These are phyloP conservation scores for Leishmania amazonensis DNA, from an alignment of 208 protist species.

Conservation along the genomic window DNA sequence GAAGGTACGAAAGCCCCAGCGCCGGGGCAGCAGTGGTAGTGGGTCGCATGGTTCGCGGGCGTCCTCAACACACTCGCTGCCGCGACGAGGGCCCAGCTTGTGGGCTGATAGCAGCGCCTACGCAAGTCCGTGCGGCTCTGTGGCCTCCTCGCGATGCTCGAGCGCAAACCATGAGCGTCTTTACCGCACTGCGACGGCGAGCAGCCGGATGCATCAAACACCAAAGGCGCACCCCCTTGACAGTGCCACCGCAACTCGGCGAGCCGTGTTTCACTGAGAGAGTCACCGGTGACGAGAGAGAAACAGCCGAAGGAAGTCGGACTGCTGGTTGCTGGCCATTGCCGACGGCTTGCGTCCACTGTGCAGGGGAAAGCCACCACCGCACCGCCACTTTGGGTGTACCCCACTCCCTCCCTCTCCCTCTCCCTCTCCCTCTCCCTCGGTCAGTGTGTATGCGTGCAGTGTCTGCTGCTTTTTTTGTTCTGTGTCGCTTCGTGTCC, in stretches of 20 bases:
- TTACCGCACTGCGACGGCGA: constrained; percentile 69
- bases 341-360: neutral
- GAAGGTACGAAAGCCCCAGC: constrained; percentile 4
- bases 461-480: neutral
- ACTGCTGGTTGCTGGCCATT: neutral
- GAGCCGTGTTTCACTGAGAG: constrained; percentile 56
- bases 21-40: constrained; percentile 7
- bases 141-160: constrained; percentile 31
- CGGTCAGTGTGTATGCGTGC: neutral
- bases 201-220: constrained; percentile 49
- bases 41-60: constrained; percentile 18
- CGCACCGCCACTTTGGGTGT: neutral
- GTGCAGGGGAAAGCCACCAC: neutral
- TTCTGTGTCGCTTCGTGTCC: neutral
- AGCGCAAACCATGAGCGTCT: constrained; percentile 55
- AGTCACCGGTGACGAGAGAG: neutral
- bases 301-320: neutral
- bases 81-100: constrained; percentile 19
- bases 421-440: neutral
- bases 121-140: constrained; percentile 32
- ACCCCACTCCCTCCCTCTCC: neutral
- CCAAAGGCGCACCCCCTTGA: constrained; percentile 10
- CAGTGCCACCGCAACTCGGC: constrained; percentile 23
- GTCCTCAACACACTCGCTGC: constrained; percentile 14
- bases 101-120: constrained; percentile 18